phyloP scores from a whole-genome alignment of 2,329 filamentous ascomycete genomes.

The Botryotinia calthae region DNA sequence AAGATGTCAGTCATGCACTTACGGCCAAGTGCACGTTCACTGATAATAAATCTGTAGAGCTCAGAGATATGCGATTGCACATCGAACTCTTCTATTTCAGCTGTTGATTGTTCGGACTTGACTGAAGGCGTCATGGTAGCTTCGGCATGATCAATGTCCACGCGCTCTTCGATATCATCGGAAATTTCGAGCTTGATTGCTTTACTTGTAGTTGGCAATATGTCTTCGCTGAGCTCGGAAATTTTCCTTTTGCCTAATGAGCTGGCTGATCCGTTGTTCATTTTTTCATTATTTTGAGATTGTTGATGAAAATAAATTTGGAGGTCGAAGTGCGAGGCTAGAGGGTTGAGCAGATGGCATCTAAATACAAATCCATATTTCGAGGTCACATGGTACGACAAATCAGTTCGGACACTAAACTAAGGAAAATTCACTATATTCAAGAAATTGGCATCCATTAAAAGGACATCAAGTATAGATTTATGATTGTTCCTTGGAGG shows the following conservation, averaged over 20 bases:
- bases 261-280: not conserved
- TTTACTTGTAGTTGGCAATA: not conserved
- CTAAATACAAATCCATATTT: not conserved
- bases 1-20: not conserved
- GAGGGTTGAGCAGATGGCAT: not conserved
- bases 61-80: not conserved
- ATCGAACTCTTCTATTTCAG: not conserved
- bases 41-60: not conserved
- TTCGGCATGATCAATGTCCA: not conserved
- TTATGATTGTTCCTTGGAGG: not conserved
- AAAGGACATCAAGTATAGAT: not conserved
- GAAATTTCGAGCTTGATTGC: not conserved
- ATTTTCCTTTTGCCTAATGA: not conserved
- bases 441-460: not conserved
- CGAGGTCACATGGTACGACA: not conserved
- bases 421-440: not conserved
- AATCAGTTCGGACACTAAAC: not conserved
- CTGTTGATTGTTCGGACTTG: not conserved
- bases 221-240: not conserved
- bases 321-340: not conserved
- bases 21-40: not conserved
- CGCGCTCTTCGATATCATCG: not conserved
- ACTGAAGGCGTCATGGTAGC: not conserved
- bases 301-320: not conserved
- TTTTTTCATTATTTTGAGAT: not conserved